Evolutionary conservation across 148 eudicot genomes (phyloP), one percentile per base, ranked within the genome.

Genomic region (Suaeda aralocaspica): DNA sequence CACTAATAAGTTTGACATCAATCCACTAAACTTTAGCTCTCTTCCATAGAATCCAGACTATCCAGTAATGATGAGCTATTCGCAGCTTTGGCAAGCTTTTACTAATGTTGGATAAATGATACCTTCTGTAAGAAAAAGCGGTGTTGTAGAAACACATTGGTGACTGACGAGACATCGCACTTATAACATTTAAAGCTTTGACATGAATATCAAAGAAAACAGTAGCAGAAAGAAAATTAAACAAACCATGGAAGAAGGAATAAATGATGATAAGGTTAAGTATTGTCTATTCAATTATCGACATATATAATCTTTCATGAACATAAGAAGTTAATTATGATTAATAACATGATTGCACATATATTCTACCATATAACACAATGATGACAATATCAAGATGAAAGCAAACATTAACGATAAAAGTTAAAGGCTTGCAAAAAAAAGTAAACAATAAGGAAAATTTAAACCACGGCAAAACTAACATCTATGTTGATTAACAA

Each of bases 401-500:
- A 60, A 70, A 30, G 31, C 16, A 46, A 46, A 50, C 49, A 48
- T 31, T 31, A 44, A 13, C 19, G 16, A 31, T 49, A 36, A 36
- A 14, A 5, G 26, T 9, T n/a, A n/a, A 15, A 5, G 4, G 2
- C 61, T 28, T 62, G 2, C 16, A 72, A 19, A 67, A 51, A 44
- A 34, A 41, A 66, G 6, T 46, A 44, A 58, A 3, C n/a, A n/a
- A n/a, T n/a, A n/a, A n/a, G n/a, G n/a, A n/a, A n/a, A n/a, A n/a
- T n/a, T n/a, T n/a, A n/a, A n/a, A n/a, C n/a, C n/a, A n/a, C n/a
- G n/a, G n/a, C n/a, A n/a, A n/a, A n/a, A n/a, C n/a, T n/a, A n/a
- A n/a, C n/a, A n/a, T n/a, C n/a, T 18, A 49, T 49, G 30, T n/a
- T 57, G 30, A 67, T 46, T 74, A 41, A 74, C 77, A 67, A 46